These are phyloP conservation scores for Annona squamosa DNA, from an alignment of 164 flowering plant species.

Conservation along the genomic window DNA sequence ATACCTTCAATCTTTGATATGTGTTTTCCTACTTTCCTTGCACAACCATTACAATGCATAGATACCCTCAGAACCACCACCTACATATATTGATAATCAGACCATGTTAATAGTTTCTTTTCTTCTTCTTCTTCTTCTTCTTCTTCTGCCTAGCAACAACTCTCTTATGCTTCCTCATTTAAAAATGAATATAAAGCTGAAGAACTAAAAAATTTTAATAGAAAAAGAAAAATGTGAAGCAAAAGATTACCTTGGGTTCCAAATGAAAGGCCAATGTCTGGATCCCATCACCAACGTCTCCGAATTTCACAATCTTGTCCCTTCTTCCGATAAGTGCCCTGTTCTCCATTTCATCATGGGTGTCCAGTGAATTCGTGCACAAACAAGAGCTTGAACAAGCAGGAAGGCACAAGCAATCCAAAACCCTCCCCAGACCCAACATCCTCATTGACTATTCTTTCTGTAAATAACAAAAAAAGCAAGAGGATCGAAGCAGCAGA, in stretches of 20 bases:
- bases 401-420: conserved; percentile 47
- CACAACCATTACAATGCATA: conserved; percentile 95
- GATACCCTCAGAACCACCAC: conserved; percentile 88
- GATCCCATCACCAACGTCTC: conserved; percentile 45
- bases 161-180: not conserved
- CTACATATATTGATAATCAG: conserved; percentile 25
- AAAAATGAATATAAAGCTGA: not conserved
- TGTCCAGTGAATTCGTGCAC: conserved; percentile 38
- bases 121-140: not conserved
- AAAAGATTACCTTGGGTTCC: conserved; percentile 56
- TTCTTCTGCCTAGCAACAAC: not conserved
- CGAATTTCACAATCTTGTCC: conserved; percentile 32
- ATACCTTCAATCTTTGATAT: conserved; percentile 87
- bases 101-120: not conserved
- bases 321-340: conserved; percentile 32
- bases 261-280: conserved; percentile 72
- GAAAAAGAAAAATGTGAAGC: not conserved
- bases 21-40: conserved; percentile 79
- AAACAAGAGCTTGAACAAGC: conserved; percentile 48
- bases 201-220: not conserved
- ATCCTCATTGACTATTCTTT: conserved; percentile 40
- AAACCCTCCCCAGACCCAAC: conserved; percentile 47
- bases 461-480: not conserved
- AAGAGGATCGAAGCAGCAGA: not conserved
- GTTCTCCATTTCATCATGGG: conserved; percentile 28